phyloP scores from a whole-genome alignment of 1,284 basidiomycete genomes.

The Mycena citricolor region DNA sequence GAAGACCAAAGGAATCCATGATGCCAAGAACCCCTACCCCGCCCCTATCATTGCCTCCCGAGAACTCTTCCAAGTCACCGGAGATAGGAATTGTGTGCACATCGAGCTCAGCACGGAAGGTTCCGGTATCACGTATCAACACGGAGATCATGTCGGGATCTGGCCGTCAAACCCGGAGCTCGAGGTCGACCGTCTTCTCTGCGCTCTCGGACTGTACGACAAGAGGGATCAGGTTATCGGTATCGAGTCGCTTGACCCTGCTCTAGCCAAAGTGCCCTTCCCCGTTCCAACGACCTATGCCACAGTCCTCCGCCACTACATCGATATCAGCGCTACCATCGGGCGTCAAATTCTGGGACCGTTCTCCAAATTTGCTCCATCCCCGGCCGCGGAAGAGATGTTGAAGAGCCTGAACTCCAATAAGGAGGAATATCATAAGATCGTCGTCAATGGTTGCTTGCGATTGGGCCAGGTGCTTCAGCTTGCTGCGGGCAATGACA shows the following conservation, averaged over 20 bases:
- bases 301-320: constrained; percentile 94
- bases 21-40: constrained; percentile 95
- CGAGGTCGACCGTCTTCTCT: constrained; percentile 89
- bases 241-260: constrained; percentile 95
- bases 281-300: constrained; percentile 95
- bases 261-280: constrained; percentile 98
- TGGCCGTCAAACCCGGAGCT: constrained; percentile 95
- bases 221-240: constrained; percentile 83
- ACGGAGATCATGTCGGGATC: constrained; percentile 96
- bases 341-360: constrained; percentile 91
- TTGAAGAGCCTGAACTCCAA: constrained; percentile 81
- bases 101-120: constrained; percentile 94
- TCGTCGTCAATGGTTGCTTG: constrained; percentile 81
- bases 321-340: constrained; percentile 91
- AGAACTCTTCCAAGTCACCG: constrained; percentile 80
- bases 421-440: constrained; percentile 81
- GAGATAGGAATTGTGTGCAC: constrained; percentile 92
- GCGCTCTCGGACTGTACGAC: constrained; percentile 79
- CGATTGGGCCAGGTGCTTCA: constrained; percentile 92
- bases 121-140: constrained; percentile 97
- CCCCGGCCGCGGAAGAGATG: constrained; percentile 71
- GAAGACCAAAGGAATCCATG: constrained; percentile 89
- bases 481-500: constrained; percentile 79
- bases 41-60: constrained; percentile 77
- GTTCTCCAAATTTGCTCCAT: constrained; percentile 88